Base-by-base conservation (phyloP, 495 filamentous ascomycete species). In the Trichodelitschia bisporula region DNA sequence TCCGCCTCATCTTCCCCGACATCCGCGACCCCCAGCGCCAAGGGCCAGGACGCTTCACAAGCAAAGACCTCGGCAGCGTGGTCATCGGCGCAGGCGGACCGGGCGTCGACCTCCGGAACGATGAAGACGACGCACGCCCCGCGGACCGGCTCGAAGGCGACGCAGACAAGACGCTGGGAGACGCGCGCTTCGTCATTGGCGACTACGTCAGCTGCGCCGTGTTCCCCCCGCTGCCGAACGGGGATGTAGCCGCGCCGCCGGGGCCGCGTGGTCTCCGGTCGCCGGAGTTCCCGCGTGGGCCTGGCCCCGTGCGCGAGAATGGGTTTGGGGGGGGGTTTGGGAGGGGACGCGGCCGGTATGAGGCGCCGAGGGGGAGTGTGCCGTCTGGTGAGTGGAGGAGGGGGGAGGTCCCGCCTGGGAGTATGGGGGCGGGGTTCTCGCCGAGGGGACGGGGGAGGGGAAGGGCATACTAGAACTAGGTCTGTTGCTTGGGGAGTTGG, bases 141-240 rank as follows among this genome's bases (percentile, higher is more conserved):
- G 29, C n/a, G 33, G 32, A 36, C 17, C 41, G 14, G 28, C 49
- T 63, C 17, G 57, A 51, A n/a, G 58, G 58, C 9, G 67, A 70
- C n/a, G 59, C 62, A 25, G 62, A 70, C 6, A 83, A 71, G 52
- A 77, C 74, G 26, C 50, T 93, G 24, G 51, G 54, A 28, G 78
- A 89, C 26, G 66, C 62, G 19, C 57, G 66, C 16, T 91, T 92
- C 40, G 71, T 93, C 18, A 69, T 83, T 35, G 86, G 84, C 0
- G 84, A 92, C 51, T 92, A 71, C 45, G 61, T 95, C 15, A 67
- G 68, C 33, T 78, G 73, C 45, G 74, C 77, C 2, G 69, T 95
- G 28, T 50, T 80, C 15, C 69, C 74, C 26, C 78, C 84, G 11
- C 48, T 69, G 43, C 53, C 60, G 26, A 72, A 82, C 42, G 80